Base-by-base conservation (phyloP, 2,329 filamentous ascomycete genomes). In the Fusarium palustre region DNA sequence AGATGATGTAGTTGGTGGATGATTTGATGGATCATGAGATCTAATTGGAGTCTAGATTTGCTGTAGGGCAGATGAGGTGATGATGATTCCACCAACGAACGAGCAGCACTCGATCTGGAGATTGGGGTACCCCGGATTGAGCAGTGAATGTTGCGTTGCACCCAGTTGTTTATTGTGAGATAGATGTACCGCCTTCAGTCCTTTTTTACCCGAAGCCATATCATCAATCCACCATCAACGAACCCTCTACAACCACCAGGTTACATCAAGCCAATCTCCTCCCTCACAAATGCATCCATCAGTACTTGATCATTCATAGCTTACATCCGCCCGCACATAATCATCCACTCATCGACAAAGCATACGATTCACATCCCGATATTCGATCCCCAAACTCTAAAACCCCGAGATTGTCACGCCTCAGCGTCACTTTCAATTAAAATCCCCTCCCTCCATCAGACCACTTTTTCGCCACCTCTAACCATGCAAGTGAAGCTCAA, bases 51-150 rank as follows among this genome's bases (percentile, higher is more conserved):
- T 36, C 43, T 64, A 24, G 59, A 64, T 42, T 59, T 18, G n/a
- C 15, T 31, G n/a, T 13, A 30, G 13, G 36, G 16, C 28, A 56
- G 30, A 46, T 56, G 34, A 31, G 47, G 57, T 55, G 47, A 53
- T 20, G n/a, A 52, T 64, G 61, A 52, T 64, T 64, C 59, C 61
- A 64, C 61, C 52, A 64, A 64, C 61, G 60, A 52, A 59, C 45
- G 38, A 64, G 43, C 13, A 39, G 42, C 43, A 43, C 47, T 42
- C n/a, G 20, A 55, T 34, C 22, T n/a, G 43, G 50, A 34, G 10
- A n/a, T 45, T 39, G 58, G 59, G 49, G 36, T 64, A 64, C 45
- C 61, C 59, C 50, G 34, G 59, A 64, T 36, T n/a, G 34, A 36
- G 16, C 4, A 36, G n/a, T 36, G 34, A 36, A 16, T 36, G 18